Conservation (phyloP, 768 basidiomycete species). For the Chiua virens region DNA sequence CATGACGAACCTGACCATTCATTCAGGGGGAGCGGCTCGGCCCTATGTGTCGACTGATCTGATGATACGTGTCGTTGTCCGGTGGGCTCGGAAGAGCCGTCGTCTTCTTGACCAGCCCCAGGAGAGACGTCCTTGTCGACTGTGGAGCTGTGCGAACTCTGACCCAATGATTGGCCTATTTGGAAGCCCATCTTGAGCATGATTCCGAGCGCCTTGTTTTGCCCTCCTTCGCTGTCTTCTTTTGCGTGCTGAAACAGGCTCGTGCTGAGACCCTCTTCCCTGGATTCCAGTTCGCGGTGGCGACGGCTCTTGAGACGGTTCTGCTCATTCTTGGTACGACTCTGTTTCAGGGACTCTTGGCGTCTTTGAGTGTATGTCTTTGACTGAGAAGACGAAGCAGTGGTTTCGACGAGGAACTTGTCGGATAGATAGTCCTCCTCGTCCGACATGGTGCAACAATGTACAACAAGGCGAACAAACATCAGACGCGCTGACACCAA, state of each 20-base stretch:
- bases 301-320: slow-evolving; percentile 60
- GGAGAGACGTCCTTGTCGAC: background rate
- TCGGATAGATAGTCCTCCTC: slow-evolving; percentile 88
- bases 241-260: slow-evolving; percentile 78
- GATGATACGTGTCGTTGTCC: slow-evolving; percentile 1
- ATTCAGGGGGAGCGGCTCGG: slow-evolving; percentile 70
- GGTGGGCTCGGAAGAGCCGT: background rate
- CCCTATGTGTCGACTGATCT: slow-evolving; percentile 40
- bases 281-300: slow-evolving; percentile 70
- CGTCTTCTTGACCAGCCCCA: background rate
- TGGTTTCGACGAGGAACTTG: slow-evolving; percentile 65
- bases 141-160: slow-evolving; percentile 18
- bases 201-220: slow-evolving; percentile 81
- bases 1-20: slow-evolving; percentile 75
- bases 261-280: slow-evolving; percentile 75
- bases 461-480: slow-evolving; percentile 20
- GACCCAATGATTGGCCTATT: slow-evolving; percentile 77
- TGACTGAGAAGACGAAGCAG: slow-evolving; percentile 36
- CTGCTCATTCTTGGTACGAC: slow-evolving; percentile 65
- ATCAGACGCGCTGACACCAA: slow-evolving; percentile 8
- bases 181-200: slow-evolving; percentile 97
- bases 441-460: slow-evolving; percentile 51
- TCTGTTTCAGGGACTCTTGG: slow-evolving; percentile 57
- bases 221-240: slow-evolving; percentile 48
- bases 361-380: slow-evolving; percentile 73